A percentile compares a stretch with the other conserved stretches of the same genome.
Evolutionary conservation across 176 grass and related monocot genomes (phyloP).

Genomic region (Triticum monococcum): DNA sequence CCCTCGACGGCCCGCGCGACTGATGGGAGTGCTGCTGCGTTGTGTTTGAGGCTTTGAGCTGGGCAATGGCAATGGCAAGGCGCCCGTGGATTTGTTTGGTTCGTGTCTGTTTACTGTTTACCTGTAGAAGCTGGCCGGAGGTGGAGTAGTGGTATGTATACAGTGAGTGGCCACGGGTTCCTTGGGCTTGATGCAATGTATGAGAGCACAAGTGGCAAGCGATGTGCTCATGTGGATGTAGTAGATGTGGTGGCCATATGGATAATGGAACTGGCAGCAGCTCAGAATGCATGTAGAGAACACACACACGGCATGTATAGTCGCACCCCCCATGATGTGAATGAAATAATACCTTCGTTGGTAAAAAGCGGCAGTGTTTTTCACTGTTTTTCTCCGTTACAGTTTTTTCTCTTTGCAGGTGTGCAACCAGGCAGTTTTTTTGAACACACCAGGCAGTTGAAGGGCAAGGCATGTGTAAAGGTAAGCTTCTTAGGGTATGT

Average conservation of each 20-base stretch:
- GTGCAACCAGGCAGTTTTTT: background rate
- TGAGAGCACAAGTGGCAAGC: background rate
- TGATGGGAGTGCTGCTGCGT: background rate
- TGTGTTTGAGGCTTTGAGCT: background rate
- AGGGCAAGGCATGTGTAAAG: background rate
- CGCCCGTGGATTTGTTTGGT: slow-evolving; percentile 2
- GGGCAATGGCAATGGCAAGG: background rate
- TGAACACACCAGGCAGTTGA: background rate
- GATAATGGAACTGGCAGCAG: background rate
- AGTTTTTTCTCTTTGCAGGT: too few relatives aligned
- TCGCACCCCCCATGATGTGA: slow-evolving; percentile 8
- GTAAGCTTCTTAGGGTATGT: too few relatives aligned
- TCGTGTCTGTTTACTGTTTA: background rate
- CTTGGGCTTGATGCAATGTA: slow-evolving; percentile 20
- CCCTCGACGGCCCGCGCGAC: slow-evolving; percentile 64
- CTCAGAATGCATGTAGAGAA: slow-evolving; percentile 1
- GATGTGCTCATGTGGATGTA: background rate
- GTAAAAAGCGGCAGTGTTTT: background rate
- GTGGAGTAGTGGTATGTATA: background rate
- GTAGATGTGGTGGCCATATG: background rate
- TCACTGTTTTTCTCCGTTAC: background rate
- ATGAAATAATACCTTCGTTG: slow-evolving; percentile 27
- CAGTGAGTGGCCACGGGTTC: background rate
- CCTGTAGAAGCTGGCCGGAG: slow-evolving; percentile 19
- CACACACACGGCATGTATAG: background rate